phyloP scores from a whole-genome alignment of 75 land plant species.

The Sequoia sempervirens region DNA sequence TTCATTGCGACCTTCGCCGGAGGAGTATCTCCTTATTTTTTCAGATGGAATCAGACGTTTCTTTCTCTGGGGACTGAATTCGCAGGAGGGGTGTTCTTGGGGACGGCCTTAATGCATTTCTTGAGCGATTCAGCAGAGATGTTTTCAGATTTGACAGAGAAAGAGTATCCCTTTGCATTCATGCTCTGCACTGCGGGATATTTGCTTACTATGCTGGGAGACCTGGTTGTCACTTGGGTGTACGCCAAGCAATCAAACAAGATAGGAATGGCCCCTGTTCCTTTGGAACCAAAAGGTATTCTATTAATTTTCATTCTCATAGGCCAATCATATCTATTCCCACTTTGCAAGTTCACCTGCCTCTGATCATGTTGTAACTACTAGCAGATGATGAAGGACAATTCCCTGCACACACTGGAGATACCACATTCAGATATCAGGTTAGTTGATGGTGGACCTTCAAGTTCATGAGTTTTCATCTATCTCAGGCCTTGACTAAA shows the following conservation, averaged over 20 bases:
- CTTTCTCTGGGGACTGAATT: conserved; percentile 79
- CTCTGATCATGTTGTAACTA: no score
- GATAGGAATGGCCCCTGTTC: no score
- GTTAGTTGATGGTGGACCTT: no score
- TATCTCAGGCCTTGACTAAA: no score
- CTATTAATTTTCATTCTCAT: no score
- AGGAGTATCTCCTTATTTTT: conserved; percentile 83
- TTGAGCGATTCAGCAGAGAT: conserved; percentile 59
- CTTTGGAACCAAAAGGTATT: no score
- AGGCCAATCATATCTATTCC: no score
- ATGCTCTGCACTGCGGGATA: conserved; percentile 45
- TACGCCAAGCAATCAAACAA: conserved; percentile 8
- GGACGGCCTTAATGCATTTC: conserved; percentile 53
- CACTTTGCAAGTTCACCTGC: no score
- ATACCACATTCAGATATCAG: no score
- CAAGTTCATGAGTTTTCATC: no score
- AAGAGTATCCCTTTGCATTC: conserved; percentile 72
- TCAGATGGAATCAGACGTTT: conserved; percentile 67
- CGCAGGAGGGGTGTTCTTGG: conserved; percentile 35
- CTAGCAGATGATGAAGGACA: no score
- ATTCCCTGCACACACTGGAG: no score
- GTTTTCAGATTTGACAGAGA: conserved; percentile 40
- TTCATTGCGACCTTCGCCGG: conserved; percentile 65
- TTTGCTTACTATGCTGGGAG: conserved; percentile 60
- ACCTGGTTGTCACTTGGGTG: conserved; percentile 36